A percentile compares a stretch with the other conserved stretches of the same genome.
Conservation (phyloP, 73 alveolate species). For the Symbiodinium natans region DNA sequence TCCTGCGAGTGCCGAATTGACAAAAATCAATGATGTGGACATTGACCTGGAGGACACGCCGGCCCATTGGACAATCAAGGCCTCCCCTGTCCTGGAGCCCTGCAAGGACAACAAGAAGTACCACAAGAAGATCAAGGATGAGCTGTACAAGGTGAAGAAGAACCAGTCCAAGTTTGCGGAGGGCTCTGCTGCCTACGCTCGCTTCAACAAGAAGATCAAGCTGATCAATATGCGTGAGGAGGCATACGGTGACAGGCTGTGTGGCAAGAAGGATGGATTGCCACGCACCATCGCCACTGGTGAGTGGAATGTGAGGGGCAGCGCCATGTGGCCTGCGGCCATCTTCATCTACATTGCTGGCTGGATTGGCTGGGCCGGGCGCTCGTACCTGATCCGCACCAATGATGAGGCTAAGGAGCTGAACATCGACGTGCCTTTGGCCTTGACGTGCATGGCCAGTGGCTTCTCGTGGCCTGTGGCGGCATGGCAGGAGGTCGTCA, state of each 20-base stretch:
- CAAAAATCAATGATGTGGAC: not conserved
- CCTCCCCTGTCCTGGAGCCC: conserved; percentile 43
- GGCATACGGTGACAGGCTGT: conserved; percentile 59
- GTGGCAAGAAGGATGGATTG: conserved; percentile 52
- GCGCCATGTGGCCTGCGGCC: conserved; percentile 50
- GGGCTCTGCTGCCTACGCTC: conserved; percentile 74
- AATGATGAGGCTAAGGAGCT: conserved; percentile 65
- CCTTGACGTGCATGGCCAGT: conserved; percentile 73
- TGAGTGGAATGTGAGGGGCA: conserved; percentile 37
- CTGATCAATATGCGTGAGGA: conserved; percentile 5
- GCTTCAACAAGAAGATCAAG: conserved; percentile 40
- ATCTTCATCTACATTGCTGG: conserved; percentile 68
- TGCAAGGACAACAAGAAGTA: conserved; percentile 52
- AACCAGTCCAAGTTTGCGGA: conserved; percentile 44
- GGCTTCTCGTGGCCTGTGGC: conserved; percentile 85
- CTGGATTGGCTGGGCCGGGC: conserved; percentile 85
- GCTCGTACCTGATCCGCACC: conserved; percentile 84
- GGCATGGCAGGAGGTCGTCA: conserved; percentile 64
- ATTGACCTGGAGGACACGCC: conserved; percentile 52
- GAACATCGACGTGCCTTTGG: conserved; percentile 72
- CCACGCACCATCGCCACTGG: conserved; percentile 77
- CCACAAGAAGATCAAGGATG: conserved; percentile 16
- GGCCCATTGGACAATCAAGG: conserved; percentile 55
- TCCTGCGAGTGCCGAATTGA: conserved; percentile 28
- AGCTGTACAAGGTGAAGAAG: conserved; percentile 38